Conservation (phyloP, 2,329 filamentous ascomycete genomes). For the Nigrospora sphaerica region DNA sequence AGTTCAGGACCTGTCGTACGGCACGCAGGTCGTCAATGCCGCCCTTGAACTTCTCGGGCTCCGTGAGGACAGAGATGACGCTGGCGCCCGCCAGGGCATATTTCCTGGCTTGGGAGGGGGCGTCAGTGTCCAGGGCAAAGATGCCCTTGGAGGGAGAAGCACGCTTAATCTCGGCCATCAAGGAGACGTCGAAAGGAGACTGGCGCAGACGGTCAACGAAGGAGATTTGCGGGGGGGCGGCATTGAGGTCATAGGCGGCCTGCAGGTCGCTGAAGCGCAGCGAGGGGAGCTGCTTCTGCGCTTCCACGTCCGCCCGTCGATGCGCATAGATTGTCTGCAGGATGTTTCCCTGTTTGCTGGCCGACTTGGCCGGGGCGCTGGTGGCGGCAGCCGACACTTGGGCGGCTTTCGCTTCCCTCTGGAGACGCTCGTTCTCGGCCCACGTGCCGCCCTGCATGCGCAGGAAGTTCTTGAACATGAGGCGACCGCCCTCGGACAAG, state of each 20-base stretch:
- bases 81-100: conserved; percentile 94
- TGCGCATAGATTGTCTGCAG: conserved; percentile 85
- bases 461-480: conserved; percentile 91
- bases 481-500: conserved; percentile 76
- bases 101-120: conserved; percentile 80
- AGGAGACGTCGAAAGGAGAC: conserved; percentile 78
- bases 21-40: conserved; percentile 87
- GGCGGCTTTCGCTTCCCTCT: conserved; percentile 27
- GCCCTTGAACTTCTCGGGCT: conserved; percentile 98
- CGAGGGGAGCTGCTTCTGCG: conserved; percentile 80
- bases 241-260: conserved; percentile 75
- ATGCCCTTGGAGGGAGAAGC: conserved; percentile 94
- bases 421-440: conserved; percentile 65
- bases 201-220: conserved; percentile 74
- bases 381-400: conserved; percentile 17
- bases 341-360: conserved; percentile 70
- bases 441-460: conserved; percentile 84
- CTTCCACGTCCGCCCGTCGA: conserved; percentile 66
- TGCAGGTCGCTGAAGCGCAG: conserved; percentile 78
- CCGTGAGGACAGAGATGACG: conserved; percentile 95
- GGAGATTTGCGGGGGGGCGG: conserved; percentile 75
- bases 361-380: conserved; percentile 17
- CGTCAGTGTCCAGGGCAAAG: conserved; percentile 81
- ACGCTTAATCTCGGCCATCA: conserved; percentile 97
- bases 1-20: conserved; percentile 81